A percentile compares a stretch with the other conserved stretches of the same genome.
Evolutionary conservation across 192 early-diverging fungal genomes (phyloP).

Genomic region (Radiomyces spectabilis): DNA sequence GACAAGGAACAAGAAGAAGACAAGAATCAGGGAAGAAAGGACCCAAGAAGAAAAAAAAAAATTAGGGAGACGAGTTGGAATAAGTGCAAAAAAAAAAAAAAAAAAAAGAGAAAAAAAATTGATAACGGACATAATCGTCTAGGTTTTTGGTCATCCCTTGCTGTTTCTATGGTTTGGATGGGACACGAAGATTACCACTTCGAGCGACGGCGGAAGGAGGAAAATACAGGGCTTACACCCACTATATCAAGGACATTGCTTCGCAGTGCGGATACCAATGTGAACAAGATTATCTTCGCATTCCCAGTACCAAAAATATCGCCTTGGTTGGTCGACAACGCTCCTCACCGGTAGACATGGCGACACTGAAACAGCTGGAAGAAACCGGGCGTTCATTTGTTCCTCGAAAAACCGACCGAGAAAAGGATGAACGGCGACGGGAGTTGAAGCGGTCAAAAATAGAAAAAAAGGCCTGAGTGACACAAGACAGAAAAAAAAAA

Average conservation of each 20-base stretch:
- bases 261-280: constrained; percentile 48
- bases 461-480: too few species aligned
- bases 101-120: neutral
- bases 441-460: constrained; percentile 20
- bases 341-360: neutral
- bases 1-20: neutral
- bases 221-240: constrained; percentile 63
- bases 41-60: too few species aligned
- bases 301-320: constrained; percentile 78
- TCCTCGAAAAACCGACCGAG: constrained; percentile 44
- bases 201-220: constrained; percentile 39
- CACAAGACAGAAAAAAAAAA: neutral
- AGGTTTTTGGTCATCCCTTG: constrained; percentile 79
- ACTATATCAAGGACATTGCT: constrained; percentile 49
- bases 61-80: too few species aligned
- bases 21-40: neutral
- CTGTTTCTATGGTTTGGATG: constrained; percentile 71
- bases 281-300: constrained; percentile 60
- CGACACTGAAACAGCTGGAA: constrained; percentile 14
- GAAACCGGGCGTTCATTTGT: constrained; percentile 27
- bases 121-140: constrained; percentile 1
- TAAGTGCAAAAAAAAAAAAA: too few species aligned
- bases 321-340: constrained; percentile 50
- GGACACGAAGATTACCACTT: constrained; percentile 43
- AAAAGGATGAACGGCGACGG: constrained; percentile 36